Base-by-base conservation (phyloP, 2,329 filamentous ascomycete genomes). In the Orbilia oligospora region DNA sequence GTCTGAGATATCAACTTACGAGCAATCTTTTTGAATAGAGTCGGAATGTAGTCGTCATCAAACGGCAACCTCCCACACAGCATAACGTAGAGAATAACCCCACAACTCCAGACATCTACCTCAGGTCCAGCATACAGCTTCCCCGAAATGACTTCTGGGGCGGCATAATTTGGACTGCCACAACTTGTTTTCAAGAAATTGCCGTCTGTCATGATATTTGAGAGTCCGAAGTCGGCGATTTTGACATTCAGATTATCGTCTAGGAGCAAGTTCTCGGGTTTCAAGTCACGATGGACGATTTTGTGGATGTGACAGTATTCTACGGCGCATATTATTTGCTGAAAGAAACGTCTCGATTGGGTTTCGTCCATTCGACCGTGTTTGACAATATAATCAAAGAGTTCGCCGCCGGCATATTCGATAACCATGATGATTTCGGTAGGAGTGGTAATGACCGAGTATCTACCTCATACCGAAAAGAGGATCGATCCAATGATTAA, bases 191-290 rank as follows among this genome's bases (percentile, higher is more conserved):
- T 98, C 83, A 99, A 89, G 84, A 99, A 99, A 84, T 99, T 99
- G 27, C 96, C 96, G 84, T 99, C 96, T 0, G 96, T 98, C 96
- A 99, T 99, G 86, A 99, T 99, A 84, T 99, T 99, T 87, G 95
- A 98, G 72, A 99, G 88, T 73, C 96, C 96, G 82, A 99, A 99
- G 85, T 99, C 96, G 82, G 96, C 96, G 86, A 99, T 99, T 87
- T 99, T 99, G 85, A 99, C 95, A 83, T 99, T 97, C 83, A 97
- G 91, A 76, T 97, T 91, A 81, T 97, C 93, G 85, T 99, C 96
- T 65, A 99, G 90, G 51, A 99, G 89, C 61, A 99, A 86, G 84
- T 99, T 99, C 87, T 99, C 96, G 9, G 96, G 96, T 85, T 99
- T 99, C 80, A 99, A 86, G 84, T 99, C 96, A 84, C 96, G 92